These are phyloP conservation scores for Trichoderma virens DNA, from an alignment of 495 filamentous ascomycete species.

Conservation along the genomic window DNA sequence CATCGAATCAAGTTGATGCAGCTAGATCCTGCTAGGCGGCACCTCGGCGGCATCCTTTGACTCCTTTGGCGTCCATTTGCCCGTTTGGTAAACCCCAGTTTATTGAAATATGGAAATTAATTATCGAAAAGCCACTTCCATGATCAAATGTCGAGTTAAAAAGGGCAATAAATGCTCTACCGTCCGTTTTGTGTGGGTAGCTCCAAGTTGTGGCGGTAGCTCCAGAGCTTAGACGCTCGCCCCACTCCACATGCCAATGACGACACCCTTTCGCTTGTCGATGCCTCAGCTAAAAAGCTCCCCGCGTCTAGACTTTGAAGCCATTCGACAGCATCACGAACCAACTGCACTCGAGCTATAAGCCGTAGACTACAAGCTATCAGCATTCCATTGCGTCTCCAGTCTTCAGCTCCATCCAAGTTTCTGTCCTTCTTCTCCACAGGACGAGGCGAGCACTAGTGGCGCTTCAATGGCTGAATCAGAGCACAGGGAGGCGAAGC, in stretches of 20 bases:
- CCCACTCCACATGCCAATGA: conserved; percentile 6
- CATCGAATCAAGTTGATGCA: no score
- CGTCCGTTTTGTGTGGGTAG: no score
- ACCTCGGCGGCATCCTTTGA: no score
- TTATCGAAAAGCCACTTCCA: no score
- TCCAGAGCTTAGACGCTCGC: no score
- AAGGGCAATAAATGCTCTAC: no score
- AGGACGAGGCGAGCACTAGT: no score
- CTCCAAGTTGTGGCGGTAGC: no score
- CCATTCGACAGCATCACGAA: neutral
- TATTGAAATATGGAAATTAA: no score
- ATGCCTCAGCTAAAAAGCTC: neutral
- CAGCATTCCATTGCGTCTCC: neutral
- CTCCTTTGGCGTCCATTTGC: no score
- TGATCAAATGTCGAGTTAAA: no score
- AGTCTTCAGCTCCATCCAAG: neutral
- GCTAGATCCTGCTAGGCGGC: neutral
- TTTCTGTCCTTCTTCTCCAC: neutral
- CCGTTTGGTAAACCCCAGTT: no score
- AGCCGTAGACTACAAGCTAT: neutral
- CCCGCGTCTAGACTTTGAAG: neutral
- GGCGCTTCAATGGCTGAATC: conserved; percentile 1
- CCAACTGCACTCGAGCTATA: neutral
- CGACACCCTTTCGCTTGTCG: neutral
- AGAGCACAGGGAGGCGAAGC: neutral